Base-by-base conservation (phyloP, 1,139 yeast genomes). In the Candida sojae region DNA sequence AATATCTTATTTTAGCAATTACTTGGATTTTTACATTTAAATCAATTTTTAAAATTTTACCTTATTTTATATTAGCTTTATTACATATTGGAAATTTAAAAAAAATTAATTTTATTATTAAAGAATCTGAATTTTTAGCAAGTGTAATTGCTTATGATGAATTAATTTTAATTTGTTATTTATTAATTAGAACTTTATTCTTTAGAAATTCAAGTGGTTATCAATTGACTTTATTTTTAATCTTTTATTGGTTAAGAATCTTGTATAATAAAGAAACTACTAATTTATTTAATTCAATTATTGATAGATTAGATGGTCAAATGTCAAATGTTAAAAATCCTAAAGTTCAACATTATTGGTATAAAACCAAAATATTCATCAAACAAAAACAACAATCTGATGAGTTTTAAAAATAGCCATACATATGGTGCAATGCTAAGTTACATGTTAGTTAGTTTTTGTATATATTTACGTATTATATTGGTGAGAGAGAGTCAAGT, bases 161-260 rank as follows among this genome's bases (percentile, higher is more conserved):
- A 61, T 58, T 85, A 50, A 52, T 78, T 21, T 71, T 86, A 34
- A 70, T 84, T 23, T 61, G 75, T 12, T 77, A 83, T 46, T 71
- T 87, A 51, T 40, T 79, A 0, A 51, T 83, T 44, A 85, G 89
- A 61, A 83, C 92, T 0, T 48, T 84, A 23, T 63, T 84, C 48
- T 77, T 84, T 62, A 79, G 85, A 63, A 84, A 85, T 43, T 74
- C 87, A 11, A 76, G 89, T 2, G 95, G 93, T 2, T 85, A 71
- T 64, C 88, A 86, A 49, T 71, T 86, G 61, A 74, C 75, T 11
- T 61, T 80, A 45, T 84, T 83, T 62, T 59, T 75, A 49, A 64
- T 78, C 48, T 82, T 86, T 61, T 84, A 82, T 69, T 86, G 92
- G 91, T 68, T 87, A 56, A 79, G 90, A 67, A 66, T 86, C 48